Conservation (phyloP, 2,329 filamentous ascomycete species). For the Xylaria sp. region DNA sequence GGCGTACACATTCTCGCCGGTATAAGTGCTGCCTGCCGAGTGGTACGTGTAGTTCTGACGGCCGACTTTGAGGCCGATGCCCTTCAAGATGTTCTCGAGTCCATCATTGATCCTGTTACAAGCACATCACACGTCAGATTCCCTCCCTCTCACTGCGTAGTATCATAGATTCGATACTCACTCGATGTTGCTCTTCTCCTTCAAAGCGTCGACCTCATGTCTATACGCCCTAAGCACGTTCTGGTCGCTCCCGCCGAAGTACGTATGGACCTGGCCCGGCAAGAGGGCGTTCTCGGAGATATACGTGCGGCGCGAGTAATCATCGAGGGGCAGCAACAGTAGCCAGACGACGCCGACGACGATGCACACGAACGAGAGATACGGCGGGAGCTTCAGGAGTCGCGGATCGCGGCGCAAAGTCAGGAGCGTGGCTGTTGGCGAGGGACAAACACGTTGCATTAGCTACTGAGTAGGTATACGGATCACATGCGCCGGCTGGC, state of each 20-base stretch:
- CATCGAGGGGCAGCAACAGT: constrained; percentile 78
- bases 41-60: constrained; percentile 83
- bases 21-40: constrained; percentile 66
- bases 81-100: constrained; percentile 68
- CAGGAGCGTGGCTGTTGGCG: constrained; percentile 50
- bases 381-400: constrained; percentile 77
- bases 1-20: constrained; percentile 87
- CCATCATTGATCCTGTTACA: constrained; percentile 56
- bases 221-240: constrained; percentile 88
- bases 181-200: constrained; percentile 48
- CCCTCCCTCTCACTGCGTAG: background rate
- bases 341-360: constrained; percentile 84
- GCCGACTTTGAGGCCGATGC: constrained; percentile 79
- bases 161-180: constrained; percentile 31
- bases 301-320: constrained; percentile 89
- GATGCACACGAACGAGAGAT: constrained; percentile 80
- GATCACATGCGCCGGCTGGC: background rate
- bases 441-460: constrained; percentile 16
- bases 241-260: constrained; percentile 94
- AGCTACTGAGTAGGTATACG: constrained; percentile 9
- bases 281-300: constrained; percentile 96
- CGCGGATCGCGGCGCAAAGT: constrained; percentile 74
- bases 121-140: constrained; percentile 8
- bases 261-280: constrained; percentile 94
- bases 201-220: constrained; percentile 68